Conservation (phyloP, 2,329 filamentous ascomycete genomes). For the Mollisiaceae sp. region DNA sequence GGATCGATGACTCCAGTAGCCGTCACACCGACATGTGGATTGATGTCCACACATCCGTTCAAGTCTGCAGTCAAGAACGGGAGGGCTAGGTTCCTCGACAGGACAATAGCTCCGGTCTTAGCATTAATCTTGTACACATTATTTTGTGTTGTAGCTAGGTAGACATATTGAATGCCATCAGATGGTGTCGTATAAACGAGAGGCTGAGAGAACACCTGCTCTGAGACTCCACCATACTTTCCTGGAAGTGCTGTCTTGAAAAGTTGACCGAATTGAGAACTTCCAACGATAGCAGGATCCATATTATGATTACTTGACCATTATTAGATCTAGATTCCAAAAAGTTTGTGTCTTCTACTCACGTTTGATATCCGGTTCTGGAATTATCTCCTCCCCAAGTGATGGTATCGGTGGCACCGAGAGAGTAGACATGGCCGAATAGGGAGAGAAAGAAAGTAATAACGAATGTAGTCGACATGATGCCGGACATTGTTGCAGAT, state of each 20-base stretch:
- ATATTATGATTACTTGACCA: constrained; percentile 60
- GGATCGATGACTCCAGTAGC: constrained; percentile 58
- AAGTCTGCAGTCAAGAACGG: constrained; percentile 54
- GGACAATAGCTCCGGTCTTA: constrained; percentile 57
- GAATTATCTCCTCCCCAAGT: constrained; percentile 65
- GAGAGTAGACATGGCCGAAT: constrained; percentile 31
- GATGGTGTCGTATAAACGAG: constrained; percentile 60
- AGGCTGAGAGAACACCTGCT: constrained; percentile 59
- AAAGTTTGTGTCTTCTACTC: constrained; percentile 34
- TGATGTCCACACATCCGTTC: constrained; percentile 53
- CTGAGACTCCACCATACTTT: constrained; percentile 53
- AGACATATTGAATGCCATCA: constrained; percentile 57
- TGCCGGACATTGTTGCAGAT: constrained; percentile 18
- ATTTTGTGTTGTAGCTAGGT: constrained; percentile 61
- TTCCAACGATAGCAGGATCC: constrained; percentile 62
- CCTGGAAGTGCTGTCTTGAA: constrained; percentile 59
- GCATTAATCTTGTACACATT: constrained; percentile 62
- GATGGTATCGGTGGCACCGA: constrained; percentile 48
- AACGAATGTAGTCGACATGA: constrained; percentile 31
- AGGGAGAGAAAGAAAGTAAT: constrained; percentile 31
- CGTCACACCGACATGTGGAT: constrained; percentile 53
- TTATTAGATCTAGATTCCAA: constrained; percentile 13
- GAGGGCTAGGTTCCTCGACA: constrained; percentile 52
- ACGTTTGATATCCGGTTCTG: constrained; percentile 59
- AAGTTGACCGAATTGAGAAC: constrained; percentile 59